Evolutionary conservation across 2,329 filamentous ascomycete genomes (phyloP), one percentile per base, ranked within the genome.

Genomic region (Neoscytalidium dimidiatum): DNA sequence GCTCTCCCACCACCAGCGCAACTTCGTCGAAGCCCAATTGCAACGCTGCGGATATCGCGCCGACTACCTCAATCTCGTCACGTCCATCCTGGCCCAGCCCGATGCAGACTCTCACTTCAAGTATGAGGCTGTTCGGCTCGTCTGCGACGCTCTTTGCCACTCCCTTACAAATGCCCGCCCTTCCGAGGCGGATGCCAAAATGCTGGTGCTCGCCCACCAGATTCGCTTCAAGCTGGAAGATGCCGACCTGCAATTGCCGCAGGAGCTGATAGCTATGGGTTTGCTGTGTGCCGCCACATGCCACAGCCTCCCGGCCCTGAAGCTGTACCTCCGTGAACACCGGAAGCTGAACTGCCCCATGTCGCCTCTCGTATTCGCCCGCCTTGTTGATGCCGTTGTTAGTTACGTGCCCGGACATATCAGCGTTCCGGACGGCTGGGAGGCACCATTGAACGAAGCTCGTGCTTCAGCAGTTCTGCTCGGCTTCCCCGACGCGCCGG

Each of bases 151-250:
- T 3, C 52, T 57, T 23, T 57, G 4, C 21, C 13, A 19, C 2
- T 19, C 3, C 7, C 52, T 57, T 13, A 4, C 2, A 6, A 4
- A 43, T 7, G 14, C 2, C 14, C 31, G 23, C 6, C 3, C 11
- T 17, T 4, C 4, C 7, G 3, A 31, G 9, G n/a, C 41, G 28
- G 28, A 33, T 28, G 1, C 17, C 3, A 46, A 23, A 3, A 46
- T 60, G 56, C 41, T 60, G n/a, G 4, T 9, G 9, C 28, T 60
- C 13, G 56, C 26, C 26, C n/a, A 60, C 26, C 38, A 33, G 13
- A 60, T 60, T n/a, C 56, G 56, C n/a, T 60, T 29, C 56, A 60
- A 46, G 56, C 9, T 60, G 41, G 56, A 60, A 11, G 56, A 60
- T 11, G 26, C 41, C 6, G 2, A 28, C 2, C 19, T 56, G 14